A percentile compares a stretch with the other conserved stretches of the same genome.
These are phyloP conservation scores for Pseudotulostoma volvatum DNA, from an alignment of 495 filamentous ascomycete genomes.

Conservation along the genomic window DNA sequence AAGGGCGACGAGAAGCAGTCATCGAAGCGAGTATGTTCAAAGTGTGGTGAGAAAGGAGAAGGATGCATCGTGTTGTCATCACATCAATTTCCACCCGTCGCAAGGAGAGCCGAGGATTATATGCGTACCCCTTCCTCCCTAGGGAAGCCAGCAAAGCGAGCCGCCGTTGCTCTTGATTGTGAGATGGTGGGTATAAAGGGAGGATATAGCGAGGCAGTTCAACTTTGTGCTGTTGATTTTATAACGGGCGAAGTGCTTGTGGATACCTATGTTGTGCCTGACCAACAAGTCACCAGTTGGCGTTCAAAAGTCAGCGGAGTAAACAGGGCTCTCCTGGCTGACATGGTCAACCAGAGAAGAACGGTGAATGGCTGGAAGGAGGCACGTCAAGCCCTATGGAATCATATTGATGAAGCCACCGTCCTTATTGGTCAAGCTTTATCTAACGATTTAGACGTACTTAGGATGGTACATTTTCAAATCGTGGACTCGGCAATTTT, in stretches of 20 bases:
- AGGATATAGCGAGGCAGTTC: constrained; percentile 8
- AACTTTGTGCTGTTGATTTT: constrained; percentile 27
- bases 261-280: constrained; percentile 23
- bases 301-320: constrained; percentile 23
- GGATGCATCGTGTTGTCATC: neutral
- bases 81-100: neutral
- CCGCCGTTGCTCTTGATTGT: constrained; percentile 18
- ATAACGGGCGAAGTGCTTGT: constrained; percentile 31
- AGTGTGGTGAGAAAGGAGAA: neutral
- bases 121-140: neutral
- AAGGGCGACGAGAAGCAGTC: neutral
- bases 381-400: constrained; percentile 24
- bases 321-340: constrained; percentile 12
- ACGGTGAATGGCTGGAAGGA: constrained; percentile 23
- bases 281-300: constrained; percentile 18
- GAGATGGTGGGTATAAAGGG: constrained; percentile 16
- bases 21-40: neutral
- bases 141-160: constrained; percentile 1
- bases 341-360: constrained; percentile 14
- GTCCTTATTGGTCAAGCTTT: constrained; percentile 32
- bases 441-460: constrained; percentile 24
- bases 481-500: constrained; percentile 25
- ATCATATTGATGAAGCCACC: constrained; percentile 24
- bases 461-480: constrained; percentile 25
- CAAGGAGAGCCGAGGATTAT: neutral